These are phyloP conservation scores for Flaveria robusta DNA, from an alignment of 129 eudicot species.

Conservation along the genomic window DNA sequence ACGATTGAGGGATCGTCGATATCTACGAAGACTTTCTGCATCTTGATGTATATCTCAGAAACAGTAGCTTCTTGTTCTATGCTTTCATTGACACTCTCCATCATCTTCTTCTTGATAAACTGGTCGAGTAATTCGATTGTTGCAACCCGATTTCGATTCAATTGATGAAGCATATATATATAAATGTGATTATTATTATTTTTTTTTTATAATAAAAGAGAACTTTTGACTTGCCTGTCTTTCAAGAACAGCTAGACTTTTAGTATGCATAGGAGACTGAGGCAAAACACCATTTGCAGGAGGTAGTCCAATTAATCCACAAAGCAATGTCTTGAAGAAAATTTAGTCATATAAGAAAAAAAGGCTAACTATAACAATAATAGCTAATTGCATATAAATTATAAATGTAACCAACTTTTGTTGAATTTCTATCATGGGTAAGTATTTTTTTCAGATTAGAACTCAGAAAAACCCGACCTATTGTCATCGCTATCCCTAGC, in stretches of 20 bases:
- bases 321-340: slow-evolving; percentile 43
- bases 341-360: background rate
- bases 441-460: background rate
- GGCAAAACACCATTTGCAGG: slow-evolving; percentile 63
- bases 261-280: slow-evolving; percentile 64
- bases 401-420: background rate
- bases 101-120: slow-evolving; percentile 52
- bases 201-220: background rate
- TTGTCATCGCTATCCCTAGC: too few species aligned
- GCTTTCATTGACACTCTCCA: slow-evolving; percentile 48
- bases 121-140: slow-evolving; percentile 24
- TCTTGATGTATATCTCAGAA: slow-evolving; percentile 42
- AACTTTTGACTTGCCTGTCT: slow-evolving; percentile 32
- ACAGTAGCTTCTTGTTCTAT: slow-evolving; percentile 37
- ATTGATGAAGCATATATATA: background rate
- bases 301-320: slow-evolving; percentile 55
- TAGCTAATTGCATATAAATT: background rate
- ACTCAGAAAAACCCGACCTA: background rate
- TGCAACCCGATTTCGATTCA: background rate
- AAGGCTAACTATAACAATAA: background rate
- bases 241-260: slow-evolving; percentile 48
- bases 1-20: slow-evolving; percentile 46
- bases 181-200: background rate
- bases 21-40: slow-evolving; percentile 48
- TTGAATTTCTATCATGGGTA: background rate